Evolutionary conservation across 2,329 filamentous ascomycete species (phyloP).

Genomic region (Knufia petricola): DNA sequence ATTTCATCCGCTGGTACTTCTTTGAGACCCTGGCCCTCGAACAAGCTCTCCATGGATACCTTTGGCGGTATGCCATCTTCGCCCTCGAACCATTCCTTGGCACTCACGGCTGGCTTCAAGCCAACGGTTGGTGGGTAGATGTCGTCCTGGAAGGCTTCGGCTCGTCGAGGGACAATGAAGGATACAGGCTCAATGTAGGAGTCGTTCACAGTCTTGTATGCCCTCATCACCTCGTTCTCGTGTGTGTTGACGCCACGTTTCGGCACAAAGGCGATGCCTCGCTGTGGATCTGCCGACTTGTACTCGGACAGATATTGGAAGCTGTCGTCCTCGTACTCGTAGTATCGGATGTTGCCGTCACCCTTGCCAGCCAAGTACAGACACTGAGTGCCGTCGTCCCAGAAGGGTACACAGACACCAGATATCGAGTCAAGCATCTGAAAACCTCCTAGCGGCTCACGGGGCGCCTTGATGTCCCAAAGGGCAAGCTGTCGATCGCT

Average conservation of each 20-base stretch:
- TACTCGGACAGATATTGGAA: conserved; percentile 96
- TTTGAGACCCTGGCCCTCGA: conserved; percentile 70
- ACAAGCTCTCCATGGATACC: conserved; percentile 86
- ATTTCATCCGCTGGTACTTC: conserved; percentile 59
- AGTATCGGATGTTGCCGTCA: conserved; percentile 98
- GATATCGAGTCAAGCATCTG: conserved; percentile 88
- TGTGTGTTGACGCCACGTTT: conserved; percentile 93
- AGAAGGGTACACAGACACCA: conserved; percentile 98
- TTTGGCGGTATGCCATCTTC: conserved; percentile 79
- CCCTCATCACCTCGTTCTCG: conserved; percentile 91
- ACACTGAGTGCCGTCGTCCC: conserved; percentile 93
- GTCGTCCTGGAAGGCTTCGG: conserved; percentile 92
- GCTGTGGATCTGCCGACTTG: conserved; percentile 91
- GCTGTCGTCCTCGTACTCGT: conserved; percentile 96
- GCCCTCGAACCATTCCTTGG: conserved; percentile 75
- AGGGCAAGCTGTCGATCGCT: conserved; percentile 92
- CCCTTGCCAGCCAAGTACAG: conserved; percentile 96
- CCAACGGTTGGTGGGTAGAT: conserved; percentile 86
- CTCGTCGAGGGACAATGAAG: conserved; percentile 88
- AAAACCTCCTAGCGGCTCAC: conserved; percentile 81
- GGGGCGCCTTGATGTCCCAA: conserved; percentile 78
- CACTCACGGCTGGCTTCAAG: conserved; percentile 66
- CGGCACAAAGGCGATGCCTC: conserved; percentile 87
- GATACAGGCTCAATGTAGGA: conserved; percentile 91
- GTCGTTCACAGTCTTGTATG: conserved; percentile 96